A percentile compares a stretch with the other conserved stretches of the same genome.
These are phyloP conservation scores for Ascochyta koolunga DNA, from an alignment of 2,329 filamentous ascomycete species.

Conservation along the genomic window DNA sequence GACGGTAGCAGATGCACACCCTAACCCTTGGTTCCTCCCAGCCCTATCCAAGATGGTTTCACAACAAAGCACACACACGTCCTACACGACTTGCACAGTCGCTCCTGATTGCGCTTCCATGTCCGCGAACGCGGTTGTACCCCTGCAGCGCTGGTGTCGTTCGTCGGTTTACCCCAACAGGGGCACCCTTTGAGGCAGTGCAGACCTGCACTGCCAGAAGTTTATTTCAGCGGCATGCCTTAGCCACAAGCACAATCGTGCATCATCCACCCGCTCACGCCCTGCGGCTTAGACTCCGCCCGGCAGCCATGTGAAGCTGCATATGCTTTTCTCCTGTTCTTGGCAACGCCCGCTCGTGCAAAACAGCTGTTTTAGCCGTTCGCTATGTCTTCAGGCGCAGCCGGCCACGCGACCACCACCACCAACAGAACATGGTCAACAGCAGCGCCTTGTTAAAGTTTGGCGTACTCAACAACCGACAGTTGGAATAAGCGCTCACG, in stretches of 20 bases:
- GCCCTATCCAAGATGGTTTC: not conserved
- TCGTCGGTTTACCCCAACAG: not conserved
- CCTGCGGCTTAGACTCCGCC: slow-evolving; percentile 1
- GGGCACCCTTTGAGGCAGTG: not conserved
- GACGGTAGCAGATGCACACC: not conserved
- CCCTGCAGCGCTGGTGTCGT: slow-evolving; percentile 5
- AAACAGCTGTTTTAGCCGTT: too few species aligned
- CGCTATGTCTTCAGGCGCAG: too few species aligned
- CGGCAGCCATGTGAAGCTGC: not conserved
- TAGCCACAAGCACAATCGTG: not conserved
- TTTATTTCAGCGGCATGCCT: not conserved
- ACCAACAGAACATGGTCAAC: too few species aligned
- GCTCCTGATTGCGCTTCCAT: not conserved
- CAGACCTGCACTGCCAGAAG: slow-evolving; percentile 1
- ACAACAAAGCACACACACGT: not conserved
- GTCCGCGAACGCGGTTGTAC: slow-evolving; percentile 2
- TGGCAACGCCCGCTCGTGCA: slow-evolving; percentile 11
- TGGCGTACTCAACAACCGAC: not conserved
- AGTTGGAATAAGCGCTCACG: not conserved
- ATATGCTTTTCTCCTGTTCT: not conserved
- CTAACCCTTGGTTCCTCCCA: not conserved
- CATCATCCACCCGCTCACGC: not conserved
- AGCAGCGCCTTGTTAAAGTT: too few species aligned
- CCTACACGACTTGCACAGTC: too few species aligned
- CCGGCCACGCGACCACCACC: too few species aligned